These are phyloP conservation scores for Oryza officinalis DNA, from an alignment of 176 grass and related monocot genomes.

Conservation along the genomic window DNA sequence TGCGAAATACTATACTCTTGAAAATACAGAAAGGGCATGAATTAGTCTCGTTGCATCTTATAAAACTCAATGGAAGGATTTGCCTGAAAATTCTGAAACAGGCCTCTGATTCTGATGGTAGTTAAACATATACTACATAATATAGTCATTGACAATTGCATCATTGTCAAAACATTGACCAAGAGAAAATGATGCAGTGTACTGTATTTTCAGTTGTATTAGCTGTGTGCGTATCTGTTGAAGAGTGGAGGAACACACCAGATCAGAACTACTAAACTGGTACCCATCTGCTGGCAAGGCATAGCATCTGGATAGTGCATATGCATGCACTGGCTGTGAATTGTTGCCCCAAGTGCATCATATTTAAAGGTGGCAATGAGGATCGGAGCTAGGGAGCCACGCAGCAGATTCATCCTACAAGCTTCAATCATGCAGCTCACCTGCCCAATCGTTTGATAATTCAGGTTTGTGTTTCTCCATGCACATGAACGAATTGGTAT, in stretches of 20 bases:
- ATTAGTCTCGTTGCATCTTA: background rate
- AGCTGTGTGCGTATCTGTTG: background rate
- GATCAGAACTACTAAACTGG: background rate
- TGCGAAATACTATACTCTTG: background rate
- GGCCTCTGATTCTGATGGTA: background rate
- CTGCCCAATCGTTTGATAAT: slow-evolving; percentile 44
- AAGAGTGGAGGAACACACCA: background rate
- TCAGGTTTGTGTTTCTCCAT: slow-evolving; percentile 20
- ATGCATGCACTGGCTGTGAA: slow-evolving; percentile 25
- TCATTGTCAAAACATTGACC: slow-evolving; percentile 31
- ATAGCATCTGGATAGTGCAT: slow-evolving; percentile 12
- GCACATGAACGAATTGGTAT: slow-evolving; percentile 47
- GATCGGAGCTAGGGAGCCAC: slow-evolving; percentile 15
- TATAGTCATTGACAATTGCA: slow-evolving; percentile 15
- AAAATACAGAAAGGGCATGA: background rate
- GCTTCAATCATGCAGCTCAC: slow-evolving; percentile 59
- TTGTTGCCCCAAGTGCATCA: slow-evolving; percentile 29
- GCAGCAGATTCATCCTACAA: slow-evolving; percentile 13
- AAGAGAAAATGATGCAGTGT: slow-evolving; percentile 21
- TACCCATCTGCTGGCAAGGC: background rate
- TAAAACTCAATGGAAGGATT: background rate
- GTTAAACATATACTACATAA: background rate
- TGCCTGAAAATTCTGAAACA: background rate
- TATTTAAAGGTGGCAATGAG: slow-evolving; percentile 36
- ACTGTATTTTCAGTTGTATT: background rate